Evolutionary conservation across 148 eudicot species (phyloP), one percentile per base, ranked within the genome.

Genomic region (Spergularia marina): DNA sequence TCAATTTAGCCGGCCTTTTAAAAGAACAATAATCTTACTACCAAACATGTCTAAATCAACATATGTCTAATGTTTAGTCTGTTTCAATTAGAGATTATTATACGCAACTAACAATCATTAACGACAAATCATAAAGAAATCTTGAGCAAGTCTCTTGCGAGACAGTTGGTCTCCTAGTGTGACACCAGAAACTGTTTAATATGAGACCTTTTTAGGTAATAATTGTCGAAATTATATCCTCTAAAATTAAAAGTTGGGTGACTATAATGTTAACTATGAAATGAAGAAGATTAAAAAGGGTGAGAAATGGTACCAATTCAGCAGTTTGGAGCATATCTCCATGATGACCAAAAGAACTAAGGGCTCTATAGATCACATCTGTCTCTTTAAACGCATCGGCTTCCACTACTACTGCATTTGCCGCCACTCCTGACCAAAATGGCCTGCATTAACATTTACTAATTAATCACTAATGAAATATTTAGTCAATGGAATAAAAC

Each of bases 371-470:
- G 6, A 94, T 89, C 0, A 94, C 98, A 75, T 94, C 98, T 0
- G 86, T 82, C 83, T 94, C 98, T 74, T 91, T 94, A 41, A 94
- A 94, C 1, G 97, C 98, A 76, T 94, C 98, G 7, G 98, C 98
- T 77, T 94, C 98, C 39, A 94, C 97, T 21, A 91, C 85, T 66
- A 94, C 97, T 1, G 91, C 91, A 15, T 86, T 90, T 55, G 84
- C 88, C 1, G 82, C 88, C 1, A 88, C 93, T 54, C 85, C 97
- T 23, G 90, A 75, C 98, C 98, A 94, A 74, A 94, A 91, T 75
- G 97, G 80, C 77, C 98, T 94, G 90, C 85, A 73, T 34, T 60
- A 76, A 57, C 72, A 57, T 41, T 0, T 30, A 30, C 36, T 20
- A 71, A 20, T 68, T 73, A 15, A 14, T 9, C 20, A 71, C 72